Evolutionary conservation across 139 green algal species (phyloP), one percentile per base, ranked within the genome.

Genomic region (Chlamydomonas incerta): DNA sequence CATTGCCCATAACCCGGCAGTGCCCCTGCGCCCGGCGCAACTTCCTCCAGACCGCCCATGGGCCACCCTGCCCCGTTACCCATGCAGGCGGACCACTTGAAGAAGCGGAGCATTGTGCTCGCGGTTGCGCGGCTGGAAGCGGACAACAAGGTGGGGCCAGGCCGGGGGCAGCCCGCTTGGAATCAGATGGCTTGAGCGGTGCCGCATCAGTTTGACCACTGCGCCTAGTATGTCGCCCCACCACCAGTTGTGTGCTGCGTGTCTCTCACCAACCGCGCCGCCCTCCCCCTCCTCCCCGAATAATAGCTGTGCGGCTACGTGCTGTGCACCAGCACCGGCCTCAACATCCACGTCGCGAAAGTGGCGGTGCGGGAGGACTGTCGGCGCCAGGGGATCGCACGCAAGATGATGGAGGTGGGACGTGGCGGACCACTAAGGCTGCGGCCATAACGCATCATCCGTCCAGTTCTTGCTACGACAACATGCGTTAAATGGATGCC

Each of bases 281-380:
- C 41, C 15, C 21, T 9, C 24, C 21, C 71, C 46, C 28, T 46
- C 21, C 58, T 29, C 58, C 58, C 58, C 58, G 21, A 29, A 29
- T 29, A 11, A 8, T 62, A 86, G 68, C 29, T 86, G n/a, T 62
- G 34, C 34, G 80, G 68, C 18, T 86, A 86, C 21, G 80, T 86
- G 33, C 26, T 86, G 52, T 79, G 68, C 37, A 70, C 80, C 5
- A 68, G 80, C 80, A 86, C 68, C 9, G 68, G 80, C 23, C 33
- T 86, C 26, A 86, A 86, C 55, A 17, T 86, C 46, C 80, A 86
- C 24, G 68, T 86, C 6, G 76, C 80, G 14, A 86, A 86, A 35
- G 67, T 86, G 24, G 80, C 80, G 13, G 80, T 86, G 18, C 52
- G 68, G 28, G 34, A 47, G 8, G 80, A 79, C 33, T 86, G 50